A percentile compares a stretch with the other conserved stretches of the same genome.
Conservation (phyloP, 2,329 filamentous ascomycete genomes). For the Trichoderma breve region DNA sequence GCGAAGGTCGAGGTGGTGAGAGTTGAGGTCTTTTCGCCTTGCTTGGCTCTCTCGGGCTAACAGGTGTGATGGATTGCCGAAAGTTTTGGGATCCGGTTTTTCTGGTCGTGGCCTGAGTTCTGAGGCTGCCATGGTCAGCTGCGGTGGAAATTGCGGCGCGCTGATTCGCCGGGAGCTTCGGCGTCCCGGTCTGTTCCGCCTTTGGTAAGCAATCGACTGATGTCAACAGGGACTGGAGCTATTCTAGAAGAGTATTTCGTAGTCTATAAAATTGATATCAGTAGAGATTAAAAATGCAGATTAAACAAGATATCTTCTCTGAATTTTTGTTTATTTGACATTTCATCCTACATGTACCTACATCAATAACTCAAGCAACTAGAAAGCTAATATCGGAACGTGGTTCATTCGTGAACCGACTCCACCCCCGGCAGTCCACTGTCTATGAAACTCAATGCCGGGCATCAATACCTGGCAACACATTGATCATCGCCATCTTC, state of each 20-base stretch:
- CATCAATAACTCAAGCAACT: neutral
- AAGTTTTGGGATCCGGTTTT: slow-evolving; percentile 38
- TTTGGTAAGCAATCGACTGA: neutral
- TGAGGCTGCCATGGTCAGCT: slow-evolving; percentile 37
- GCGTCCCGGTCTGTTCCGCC: slow-evolving; percentile 33
- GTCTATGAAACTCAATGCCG: neutral
- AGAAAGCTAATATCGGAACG: neutral
- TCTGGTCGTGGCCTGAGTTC: slow-evolving; percentile 36
- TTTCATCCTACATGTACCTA: neutral
- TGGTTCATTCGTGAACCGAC: neutral
- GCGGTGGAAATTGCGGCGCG: slow-evolving; percentile 43
- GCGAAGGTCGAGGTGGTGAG: slow-evolving; percentile 28
- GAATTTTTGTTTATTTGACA: neutral
- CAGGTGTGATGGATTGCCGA: slow-evolving; percentile 42
- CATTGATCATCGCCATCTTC: neutral
- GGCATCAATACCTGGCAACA: neutral
- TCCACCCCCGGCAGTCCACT: too few relatives aligned
- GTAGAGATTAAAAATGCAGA: neutral
- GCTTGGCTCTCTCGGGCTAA: slow-evolving; percentile 20
- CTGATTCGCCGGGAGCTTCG: slow-evolving; percentile 43
- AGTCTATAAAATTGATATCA: neutral
- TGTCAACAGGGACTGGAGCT: neutral
- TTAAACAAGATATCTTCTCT: neutral
- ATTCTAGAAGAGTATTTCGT: neutral
- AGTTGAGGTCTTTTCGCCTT: slow-evolving; percentile 50